Percentiles rank a stretch among this genome's conserved stretches.
Conservation (phyloP, 225 moss, liverwort and hornwort species). For the Pseudisothecium myosuroides region DNA sequence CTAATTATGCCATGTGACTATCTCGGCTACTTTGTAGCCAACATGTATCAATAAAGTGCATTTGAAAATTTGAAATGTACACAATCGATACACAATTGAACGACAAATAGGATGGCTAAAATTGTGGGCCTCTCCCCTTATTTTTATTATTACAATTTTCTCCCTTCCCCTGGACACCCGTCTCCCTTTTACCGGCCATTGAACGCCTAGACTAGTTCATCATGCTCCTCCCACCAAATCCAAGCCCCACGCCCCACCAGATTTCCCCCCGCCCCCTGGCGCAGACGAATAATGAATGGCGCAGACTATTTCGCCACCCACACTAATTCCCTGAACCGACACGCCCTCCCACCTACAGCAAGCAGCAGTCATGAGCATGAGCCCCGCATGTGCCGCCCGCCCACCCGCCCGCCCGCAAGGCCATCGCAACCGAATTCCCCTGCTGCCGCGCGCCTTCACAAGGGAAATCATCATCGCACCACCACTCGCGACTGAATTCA, state of each 20-base stretch:
- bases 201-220: neutral
- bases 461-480: neutral
- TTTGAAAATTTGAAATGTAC: too few species aligned
- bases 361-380: conserved; percentile 10
- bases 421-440: neutral
- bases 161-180: neutral
- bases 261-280: neutral
- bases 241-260: neutral
- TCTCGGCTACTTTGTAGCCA: accelerated
- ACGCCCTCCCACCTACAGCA: neutral
- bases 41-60: neutral
- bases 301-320: neutral
- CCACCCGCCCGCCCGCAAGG: neutral
- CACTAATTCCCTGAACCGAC: neutral
- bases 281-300: neutral
- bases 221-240: neutral
- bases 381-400: neutral
- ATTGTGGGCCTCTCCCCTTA: neutral
- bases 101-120: too few species aligned
- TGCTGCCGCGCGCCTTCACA: neutral
- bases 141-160: neutral
- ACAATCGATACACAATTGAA: neutral
- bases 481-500: neutral
- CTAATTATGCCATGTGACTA: neutral
- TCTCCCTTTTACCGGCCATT: neutral